Base-by-base conservation (phyloP, 2,329 filamentous ascomycete genomes). In the Fusarium aywerte region DNA sequence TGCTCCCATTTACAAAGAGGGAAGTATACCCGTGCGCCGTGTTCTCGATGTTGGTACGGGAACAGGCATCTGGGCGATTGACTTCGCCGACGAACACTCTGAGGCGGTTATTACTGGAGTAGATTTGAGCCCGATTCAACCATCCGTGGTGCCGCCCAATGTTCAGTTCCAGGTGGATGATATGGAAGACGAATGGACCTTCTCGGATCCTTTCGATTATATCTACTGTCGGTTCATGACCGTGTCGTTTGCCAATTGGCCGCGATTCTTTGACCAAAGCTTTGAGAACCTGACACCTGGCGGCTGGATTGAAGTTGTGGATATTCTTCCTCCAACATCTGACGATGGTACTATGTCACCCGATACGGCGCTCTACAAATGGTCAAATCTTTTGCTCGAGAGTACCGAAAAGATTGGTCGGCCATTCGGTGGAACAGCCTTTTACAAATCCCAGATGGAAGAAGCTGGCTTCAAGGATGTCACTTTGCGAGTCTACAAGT, bases 391-490 rank as follows among this genome's bases (percentile, higher is more conserved):
- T 1, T 66, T 77, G 11, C 58, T 54, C 1, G 66, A 77, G 20
- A 72, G 66, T 4, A 72, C 70, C 11, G 50, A 40, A 11, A 74
- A 71, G 15, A 51, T 76, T 6, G 74, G 74, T 1, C 71, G 77
- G 5, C 68, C 72, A 2, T 61, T 76, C 9, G 52, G 52, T n/a
- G 71, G 63, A 10, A 72, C 68, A 0, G 55, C 64, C 13, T 47
- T 58, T 5, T 62, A 58, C 4, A 72, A 70, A 36, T 18, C 51
- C 16, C 77, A 79, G 44, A 75, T 87, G 53, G 72, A 75, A 10
- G 80, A 81, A 9, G 82, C 81, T 0, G 86, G 85, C 0, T 87
- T 87, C 62, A 73, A 76, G 38, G 76, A 85, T 58, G 79, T 88
- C 0, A 71, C 73, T 0, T 80, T 85, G 64, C 73, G 76, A 7